These are phyloP conservation scores for Leccinum huronense DNA, from an alignment of 1,284 basidiomycete species.

Conservation along the genomic window DNA sequence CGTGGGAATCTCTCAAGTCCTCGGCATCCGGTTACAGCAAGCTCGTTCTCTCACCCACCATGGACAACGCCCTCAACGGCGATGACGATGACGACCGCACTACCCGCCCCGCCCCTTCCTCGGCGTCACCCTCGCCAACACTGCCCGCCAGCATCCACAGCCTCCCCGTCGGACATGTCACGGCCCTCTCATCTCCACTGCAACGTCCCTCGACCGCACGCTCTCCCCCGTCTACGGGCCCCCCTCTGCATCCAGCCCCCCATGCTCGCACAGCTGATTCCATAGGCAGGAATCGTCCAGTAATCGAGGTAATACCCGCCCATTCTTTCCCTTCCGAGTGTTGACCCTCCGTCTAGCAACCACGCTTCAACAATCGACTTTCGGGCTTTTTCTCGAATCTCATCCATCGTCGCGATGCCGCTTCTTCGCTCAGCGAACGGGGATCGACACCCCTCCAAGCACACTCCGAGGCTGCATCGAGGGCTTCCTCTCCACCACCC, in stretches of 20 bases:
- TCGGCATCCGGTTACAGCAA: background rate
- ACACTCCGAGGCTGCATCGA: constrained; percentile 37
- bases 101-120: background rate
- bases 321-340: constrained; percentile 17
- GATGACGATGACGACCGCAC: constrained; percentile 21
- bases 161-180: constrained; percentile 54
- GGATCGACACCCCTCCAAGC: constrained; percentile 23
- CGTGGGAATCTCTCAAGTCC: background rate
- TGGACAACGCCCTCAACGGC: background rate
- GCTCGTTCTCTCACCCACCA: background rate
- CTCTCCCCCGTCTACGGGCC: constrained; percentile 26
- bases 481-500: constrained; percentile 51
- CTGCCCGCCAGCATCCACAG: constrained; percentile 52
- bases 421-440: constrained; percentile 35
- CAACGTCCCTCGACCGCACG: constrained; percentile 29
- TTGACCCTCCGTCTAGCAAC: constrained; percentile 38
- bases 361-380: constrained; percentile 64
- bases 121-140: background rate
- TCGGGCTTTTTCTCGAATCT: constrained; percentile 80
- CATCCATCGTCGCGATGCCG: constrained; percentile 65
- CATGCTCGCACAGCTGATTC: constrained; percentile 32
- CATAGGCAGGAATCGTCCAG: constrained; percentile 42
- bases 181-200: constrained; percentile 33
- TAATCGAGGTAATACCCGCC: constrained; percentile 43
- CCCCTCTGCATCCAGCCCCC: constrained; percentile 24